phyloP scores from a whole-genome alignment of 129 eudicot species.

The Heracleum sosnowskyi region DNA sequence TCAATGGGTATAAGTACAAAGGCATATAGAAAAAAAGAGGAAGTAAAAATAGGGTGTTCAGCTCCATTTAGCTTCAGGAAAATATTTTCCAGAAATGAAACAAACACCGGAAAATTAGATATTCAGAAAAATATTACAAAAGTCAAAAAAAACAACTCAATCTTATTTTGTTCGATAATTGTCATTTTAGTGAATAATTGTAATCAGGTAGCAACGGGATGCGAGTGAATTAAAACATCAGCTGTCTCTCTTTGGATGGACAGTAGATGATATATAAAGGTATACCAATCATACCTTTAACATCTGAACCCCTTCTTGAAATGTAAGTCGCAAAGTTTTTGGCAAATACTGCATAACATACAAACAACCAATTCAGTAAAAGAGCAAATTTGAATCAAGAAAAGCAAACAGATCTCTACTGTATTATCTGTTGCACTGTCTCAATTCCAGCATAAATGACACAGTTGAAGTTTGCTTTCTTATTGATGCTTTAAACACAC shows the following conservation, averaged over 20 bases:
- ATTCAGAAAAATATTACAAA: no score
- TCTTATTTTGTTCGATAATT: background rate
- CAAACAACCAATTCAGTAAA: constrained; percentile 11
- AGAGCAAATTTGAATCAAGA: background rate
- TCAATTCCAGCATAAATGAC: background rate
- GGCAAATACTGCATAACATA: constrained; percentile 58
- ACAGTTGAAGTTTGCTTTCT: background rate
- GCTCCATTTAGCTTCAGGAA: background rate
- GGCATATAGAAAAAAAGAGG: background rate
- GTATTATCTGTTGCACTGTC: background rate
- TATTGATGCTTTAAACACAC: background rate
- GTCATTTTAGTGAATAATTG: background rate
- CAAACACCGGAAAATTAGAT: no score
- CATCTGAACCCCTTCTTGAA: constrained; percentile 89
- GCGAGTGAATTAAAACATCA: background rate
- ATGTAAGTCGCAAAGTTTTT: constrained; percentile 64
- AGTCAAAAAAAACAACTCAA: background rate
- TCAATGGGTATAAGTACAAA: background rate
- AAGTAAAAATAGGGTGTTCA: background rate
- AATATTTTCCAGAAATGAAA: no score
- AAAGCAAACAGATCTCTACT: no score
- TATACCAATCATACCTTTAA: constrained; percentile 43
- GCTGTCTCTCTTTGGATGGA: background rate
- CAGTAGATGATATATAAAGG: background rate
- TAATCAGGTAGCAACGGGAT: background rate